These are phyloP conservation scores for Penicillium expansum DNA, from an alignment of 2,329 filamentous ascomycete genomes.

Conservation along the genomic window DNA sequence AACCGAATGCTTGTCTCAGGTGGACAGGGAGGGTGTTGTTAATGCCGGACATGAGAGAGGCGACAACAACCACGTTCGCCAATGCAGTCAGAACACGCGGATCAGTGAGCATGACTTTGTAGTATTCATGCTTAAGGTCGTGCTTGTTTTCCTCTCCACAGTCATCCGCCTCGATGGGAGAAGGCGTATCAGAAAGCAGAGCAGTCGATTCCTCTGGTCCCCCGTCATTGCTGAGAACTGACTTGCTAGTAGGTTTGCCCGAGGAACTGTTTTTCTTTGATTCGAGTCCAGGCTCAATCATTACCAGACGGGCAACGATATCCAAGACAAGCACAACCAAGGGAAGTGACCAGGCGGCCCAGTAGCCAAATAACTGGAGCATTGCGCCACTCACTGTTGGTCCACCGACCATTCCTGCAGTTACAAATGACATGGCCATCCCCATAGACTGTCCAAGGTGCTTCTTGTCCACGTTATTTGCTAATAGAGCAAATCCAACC, in stretches of 20 bases:
- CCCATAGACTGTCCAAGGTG: slow-evolving; percentile 30
- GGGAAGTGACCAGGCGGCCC: slow-evolving; percentile 30
- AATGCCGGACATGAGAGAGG: slow-evolving; percentile 52
- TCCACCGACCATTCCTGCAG: slow-evolving; percentile 28
- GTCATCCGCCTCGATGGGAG: neutral
- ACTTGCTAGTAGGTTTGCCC: neutral
- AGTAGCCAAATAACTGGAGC: slow-evolving; percentile 32
- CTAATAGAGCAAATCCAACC: slow-evolving; percentile 30
- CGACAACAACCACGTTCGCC: slow-evolving; percentile 46
- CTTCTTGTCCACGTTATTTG: slow-evolving; percentile 27
- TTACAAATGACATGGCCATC: slow-evolving; percentile 25
- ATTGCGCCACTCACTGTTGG: slow-evolving; percentile 30
- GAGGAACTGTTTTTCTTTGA: neutral
- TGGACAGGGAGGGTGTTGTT: slow-evolving; percentile 58
- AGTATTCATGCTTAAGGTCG: slow-evolving; percentile 14
- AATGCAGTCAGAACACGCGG: slow-evolving; percentile 43
- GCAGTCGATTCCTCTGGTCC: neutral
- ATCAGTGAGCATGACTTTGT: slow-evolving; percentile 44
- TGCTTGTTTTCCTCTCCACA: neutral
- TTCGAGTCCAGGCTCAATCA: slow-evolving; percentile 25
- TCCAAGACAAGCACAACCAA: slow-evolving; percentile 29
- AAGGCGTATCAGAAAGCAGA: neutral
- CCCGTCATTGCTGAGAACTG: neutral
- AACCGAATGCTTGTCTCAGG: slow-evolving; percentile 52
- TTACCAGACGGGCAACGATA: slow-evolving; percentile 27